A percentile compares a stretch with the other conserved stretches of the same genome.
phyloP scores from a whole-genome alignment of 352 stramenopile genomes.

The Halophytophthora batemanensis region DNA sequence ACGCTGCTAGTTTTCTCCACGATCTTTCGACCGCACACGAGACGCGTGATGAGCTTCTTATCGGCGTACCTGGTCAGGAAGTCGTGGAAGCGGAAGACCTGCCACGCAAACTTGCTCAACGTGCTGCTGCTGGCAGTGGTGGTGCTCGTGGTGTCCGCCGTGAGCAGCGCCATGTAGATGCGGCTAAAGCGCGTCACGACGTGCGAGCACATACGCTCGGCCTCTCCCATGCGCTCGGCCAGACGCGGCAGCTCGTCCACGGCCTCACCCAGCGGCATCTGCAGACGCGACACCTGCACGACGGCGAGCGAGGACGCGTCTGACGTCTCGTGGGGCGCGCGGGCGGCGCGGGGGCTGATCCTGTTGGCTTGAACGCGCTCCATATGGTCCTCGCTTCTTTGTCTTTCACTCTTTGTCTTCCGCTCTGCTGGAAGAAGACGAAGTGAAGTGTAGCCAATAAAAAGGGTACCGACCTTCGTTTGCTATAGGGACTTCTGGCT shows the following conservation, averaged over 20 bases:
- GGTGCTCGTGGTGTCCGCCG: not conserved
- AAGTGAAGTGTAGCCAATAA: no score
- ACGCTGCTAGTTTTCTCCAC: slow-evolving; percentile 9
- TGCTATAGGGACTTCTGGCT: no score
- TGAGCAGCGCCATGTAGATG: not conserved
- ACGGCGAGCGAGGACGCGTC: no score
- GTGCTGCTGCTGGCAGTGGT: not conserved
- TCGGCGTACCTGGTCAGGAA: slow-evolving; percentile 10
- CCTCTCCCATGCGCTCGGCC: slow-evolving; percentile 3
- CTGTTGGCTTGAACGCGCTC: no score
- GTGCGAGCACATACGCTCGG: slow-evolving; percentile 6
- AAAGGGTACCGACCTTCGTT: no score
- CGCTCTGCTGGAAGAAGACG: no score
- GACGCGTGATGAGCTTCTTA: slow-evolving; percentile 17
- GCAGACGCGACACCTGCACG: slow-evolving; percentile 9
- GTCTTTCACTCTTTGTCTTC: no score
- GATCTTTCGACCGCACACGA: slow-evolving; percentile 19
- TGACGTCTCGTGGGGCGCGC: no score
- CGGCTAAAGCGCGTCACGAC: slow-evolving; percentile 1
- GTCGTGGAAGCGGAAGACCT: slow-evolving; percentile 11
- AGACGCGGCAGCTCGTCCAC: slow-evolving; percentile 1
- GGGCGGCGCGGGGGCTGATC: no score
- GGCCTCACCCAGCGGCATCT: slow-evolving; percentile 1
- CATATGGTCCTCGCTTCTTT: no score
- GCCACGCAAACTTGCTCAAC: slow-evolving; percentile 13